Conservation (phyloP, 1,139 yeast species). For the Saccharomyces hybrid region DNA sequence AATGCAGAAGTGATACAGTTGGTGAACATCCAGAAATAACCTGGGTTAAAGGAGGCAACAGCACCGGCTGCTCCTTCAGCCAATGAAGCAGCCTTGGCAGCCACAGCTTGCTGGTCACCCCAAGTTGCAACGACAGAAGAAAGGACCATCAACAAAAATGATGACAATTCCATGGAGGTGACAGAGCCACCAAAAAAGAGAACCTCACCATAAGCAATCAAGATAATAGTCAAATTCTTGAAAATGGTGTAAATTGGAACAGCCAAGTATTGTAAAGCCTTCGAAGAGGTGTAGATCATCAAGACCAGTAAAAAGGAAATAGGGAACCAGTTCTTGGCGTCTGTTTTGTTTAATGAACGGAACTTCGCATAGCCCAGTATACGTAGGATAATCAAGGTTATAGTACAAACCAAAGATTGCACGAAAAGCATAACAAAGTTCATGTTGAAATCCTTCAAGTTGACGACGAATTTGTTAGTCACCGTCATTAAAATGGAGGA, state of each 20-base stretch:
- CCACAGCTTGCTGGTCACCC: slow-evolving; percentile 55
- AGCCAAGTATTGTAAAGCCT: slow-evolving; percentile 82
- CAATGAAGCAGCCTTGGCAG: slow-evolving; percentile 20
- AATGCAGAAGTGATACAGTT: slow-evolving; percentile 94
- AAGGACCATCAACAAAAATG: slow-evolving; percentile 84
- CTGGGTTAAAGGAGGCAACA: slow-evolving; percentile 45
- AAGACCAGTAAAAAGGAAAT: slow-evolving; percentile 80
- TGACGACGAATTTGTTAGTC: slow-evolving; percentile 88
- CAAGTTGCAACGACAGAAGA: slow-evolving; percentile 94
- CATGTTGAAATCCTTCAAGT: slow-evolving; percentile 77
- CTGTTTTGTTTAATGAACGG: slow-evolving; percentile 76
- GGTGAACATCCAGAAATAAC: slow-evolving; percentile 93
- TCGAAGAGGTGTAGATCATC: slow-evolving; percentile 95
- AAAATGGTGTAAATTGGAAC: slow-evolving; percentile 97
- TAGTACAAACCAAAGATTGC: slow-evolving; percentile 75
- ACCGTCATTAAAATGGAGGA: slow-evolving; percentile 97
- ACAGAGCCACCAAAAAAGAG: slow-evolving; percentile 94
- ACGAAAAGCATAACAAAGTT: slow-evolving; percentile 80
- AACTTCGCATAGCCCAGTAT: slow-evolving; percentile 69
- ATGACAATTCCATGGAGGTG: slow-evolving; percentile 80
- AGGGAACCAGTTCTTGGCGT: slow-evolving; percentile 93
- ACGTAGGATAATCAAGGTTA: slow-evolving; percentile 65
- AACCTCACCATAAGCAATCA: slow-evolving; percentile 97
- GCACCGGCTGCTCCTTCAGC: slow-evolving; percentile 31
- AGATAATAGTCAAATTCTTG: slow-evolving; percentile 91